Conservation (phyloP, 192 early-diverging fungal species). For the Geranomyces variabilis region DNA sequence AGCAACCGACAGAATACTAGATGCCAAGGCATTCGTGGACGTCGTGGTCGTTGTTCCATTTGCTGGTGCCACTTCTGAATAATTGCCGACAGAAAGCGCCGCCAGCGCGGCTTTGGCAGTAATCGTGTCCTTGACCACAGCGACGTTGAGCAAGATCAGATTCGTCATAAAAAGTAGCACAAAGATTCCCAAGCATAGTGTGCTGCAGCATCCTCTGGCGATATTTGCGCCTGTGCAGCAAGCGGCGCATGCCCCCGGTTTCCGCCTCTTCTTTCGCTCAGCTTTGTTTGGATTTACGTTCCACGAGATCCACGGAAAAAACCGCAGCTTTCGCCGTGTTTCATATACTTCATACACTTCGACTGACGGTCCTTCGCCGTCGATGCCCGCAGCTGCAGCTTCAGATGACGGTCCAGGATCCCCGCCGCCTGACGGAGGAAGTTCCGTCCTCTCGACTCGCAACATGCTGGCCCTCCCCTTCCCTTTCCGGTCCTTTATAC, state of each 20-base stretch:
- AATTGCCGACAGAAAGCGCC: neutral
- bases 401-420: neutral
- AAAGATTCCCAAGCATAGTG: neutral
- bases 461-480: neutral
- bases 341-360: constrained; percentile 30
- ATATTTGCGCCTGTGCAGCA: constrained; percentile 8
- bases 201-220: constrained; percentile 7
- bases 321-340: constrained; percentile 11
- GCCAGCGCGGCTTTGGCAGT: constrained; percentile 16
- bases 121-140: constrained; percentile 17
- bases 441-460: neutral
- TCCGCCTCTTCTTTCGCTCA: neutral
- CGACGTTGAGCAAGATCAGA: constrained; percentile 18
- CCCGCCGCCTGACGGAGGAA: neutral
- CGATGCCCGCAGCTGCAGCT: neutral
- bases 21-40: neutral
- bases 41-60: neutral
- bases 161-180: constrained; percentile 21
- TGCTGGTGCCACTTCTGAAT: neutral
- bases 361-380: constrained; percentile 4
- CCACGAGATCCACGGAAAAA: constrained; percentile 30
- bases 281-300: constrained; percentile 1
- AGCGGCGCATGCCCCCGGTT: neutral
- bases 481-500: neutral
- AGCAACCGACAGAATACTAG: neutral